phyloP scores from a whole-genome alignment of 768 basidiomycete species.

The Mycena vulgaris region DNA sequence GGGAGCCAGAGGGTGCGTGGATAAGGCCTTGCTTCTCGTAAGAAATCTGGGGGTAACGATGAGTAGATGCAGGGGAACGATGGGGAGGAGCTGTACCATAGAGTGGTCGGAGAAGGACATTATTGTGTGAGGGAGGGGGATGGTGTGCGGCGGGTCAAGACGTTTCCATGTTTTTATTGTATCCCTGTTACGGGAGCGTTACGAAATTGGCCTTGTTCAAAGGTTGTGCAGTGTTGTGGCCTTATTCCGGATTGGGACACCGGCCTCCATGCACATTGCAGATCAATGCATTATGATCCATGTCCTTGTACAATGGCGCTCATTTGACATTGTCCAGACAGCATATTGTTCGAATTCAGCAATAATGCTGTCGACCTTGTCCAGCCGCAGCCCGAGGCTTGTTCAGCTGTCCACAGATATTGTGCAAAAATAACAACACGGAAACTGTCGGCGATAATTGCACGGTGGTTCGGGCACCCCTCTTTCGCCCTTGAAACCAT shows the following conservation, averaged over 20 bases:
- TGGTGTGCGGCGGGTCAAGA: not conserved
- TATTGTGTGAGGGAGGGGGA: not conserved
- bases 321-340: too few species aligned
- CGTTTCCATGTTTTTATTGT: not conserved
- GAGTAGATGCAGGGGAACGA: not conserved
- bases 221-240: not conserved
- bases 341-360: slow-evolving; percentile 15
- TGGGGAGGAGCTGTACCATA: slow-evolving; percentile 45
- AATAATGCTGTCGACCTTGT: slow-evolving; percentile 12
- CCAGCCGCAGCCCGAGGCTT: not conserved
- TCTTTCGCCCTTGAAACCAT: not conserved
- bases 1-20: slow-evolving; percentile 61
- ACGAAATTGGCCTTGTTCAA: too few species aligned
- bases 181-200: too few species aligned
- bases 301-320: too few species aligned
- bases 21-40: slow-evolving; percentile 34
- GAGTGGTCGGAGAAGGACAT: slow-evolving; percentile 56
- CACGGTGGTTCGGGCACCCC: too few species aligned
- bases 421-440: not conserved
- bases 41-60: slow-evolving; percentile 24
- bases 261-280: too few species aligned
- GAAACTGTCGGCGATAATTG: not conserved
- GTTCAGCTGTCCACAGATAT: not conserved
- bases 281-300: too few species aligned
- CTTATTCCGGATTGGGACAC: too few species aligned